Conservation (phyloP, 169 alveolate species). For the Plasmodium vivax region DNA sequence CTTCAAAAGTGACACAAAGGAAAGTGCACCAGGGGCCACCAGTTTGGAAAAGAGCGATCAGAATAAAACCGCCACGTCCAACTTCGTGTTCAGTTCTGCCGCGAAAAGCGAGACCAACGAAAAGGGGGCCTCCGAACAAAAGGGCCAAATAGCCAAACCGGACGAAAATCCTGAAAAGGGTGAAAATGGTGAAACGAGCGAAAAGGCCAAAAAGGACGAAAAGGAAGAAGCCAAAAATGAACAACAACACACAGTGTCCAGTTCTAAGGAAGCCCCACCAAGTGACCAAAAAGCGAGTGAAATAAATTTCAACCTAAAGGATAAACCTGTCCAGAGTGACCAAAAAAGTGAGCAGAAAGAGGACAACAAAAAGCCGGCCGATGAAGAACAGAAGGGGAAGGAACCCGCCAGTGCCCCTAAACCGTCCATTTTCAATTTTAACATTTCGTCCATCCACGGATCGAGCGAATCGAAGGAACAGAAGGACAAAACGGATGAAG, state of each 20-base stretch:
- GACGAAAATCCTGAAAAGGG: neutral
- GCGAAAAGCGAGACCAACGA: neutral
- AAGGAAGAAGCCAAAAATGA: neutral
- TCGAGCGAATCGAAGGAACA: neutral
- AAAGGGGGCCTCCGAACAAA: neutral
- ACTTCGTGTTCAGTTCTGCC: neutral
- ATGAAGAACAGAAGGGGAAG: constrained; percentile 26
- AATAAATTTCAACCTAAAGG: neutral
- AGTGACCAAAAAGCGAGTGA: neutral
- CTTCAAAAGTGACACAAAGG: neutral
- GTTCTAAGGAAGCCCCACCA: neutral
- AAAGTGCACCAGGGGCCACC: neutral
- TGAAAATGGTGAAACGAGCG: neutral
- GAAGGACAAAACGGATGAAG: neutral
- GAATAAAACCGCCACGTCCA: neutral
- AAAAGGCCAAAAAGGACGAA: neutral
- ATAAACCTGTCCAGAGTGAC: neutral
- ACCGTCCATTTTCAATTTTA: constrained; percentile 40
- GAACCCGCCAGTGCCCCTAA: constrained; percentile 11
- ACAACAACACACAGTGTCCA: neutral
- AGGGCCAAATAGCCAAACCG: neutral
- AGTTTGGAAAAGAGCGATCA: neutral
- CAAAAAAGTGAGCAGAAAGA: neutral
- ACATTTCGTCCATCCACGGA: neutral
- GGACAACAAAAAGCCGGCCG: neutral